Evolutionary conservation across 2,329 filamentous ascomycete genomes (phyloP).

Genomic region (Periconia digitata): DNA sequence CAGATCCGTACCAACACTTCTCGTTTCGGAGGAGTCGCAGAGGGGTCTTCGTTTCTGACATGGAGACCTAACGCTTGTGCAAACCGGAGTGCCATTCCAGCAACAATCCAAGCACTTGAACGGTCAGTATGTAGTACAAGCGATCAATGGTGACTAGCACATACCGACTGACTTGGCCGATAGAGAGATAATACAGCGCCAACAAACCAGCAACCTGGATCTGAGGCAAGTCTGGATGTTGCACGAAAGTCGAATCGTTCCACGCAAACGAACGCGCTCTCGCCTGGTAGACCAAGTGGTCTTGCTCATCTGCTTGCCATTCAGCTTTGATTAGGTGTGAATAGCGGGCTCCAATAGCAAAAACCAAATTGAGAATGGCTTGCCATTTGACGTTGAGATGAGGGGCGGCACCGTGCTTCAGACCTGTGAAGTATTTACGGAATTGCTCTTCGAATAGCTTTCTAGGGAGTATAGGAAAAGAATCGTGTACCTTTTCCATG

Average conservation of each 20-base stretch:
- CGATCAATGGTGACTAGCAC: conserved; percentile 5
- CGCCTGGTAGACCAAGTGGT: conserved; percentile 44
- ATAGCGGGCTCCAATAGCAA: conserved; percentile 46
- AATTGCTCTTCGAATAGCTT: conserved; percentile 38
- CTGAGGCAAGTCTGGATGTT: conserved; percentile 41
- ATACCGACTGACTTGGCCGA: conserved; percentile 46
- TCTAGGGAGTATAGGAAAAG: conserved; percentile 42
- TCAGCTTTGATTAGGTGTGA: conserved; percentile 35
- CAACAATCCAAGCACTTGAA: conserved; percentile 41
- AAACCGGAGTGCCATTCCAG: conserved; percentile 41
- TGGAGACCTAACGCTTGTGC: conserved; percentile 44
- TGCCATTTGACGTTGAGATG: conserved; percentile 36
- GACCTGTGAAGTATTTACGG: conserved; percentile 30
- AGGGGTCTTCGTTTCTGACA: conserved; percentile 39
- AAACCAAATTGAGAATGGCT: conserved; percentile 45
- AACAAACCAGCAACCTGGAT: conserved; percentile 44
- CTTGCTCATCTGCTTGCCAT: conserved; percentile 27
- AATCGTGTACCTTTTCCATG: conserved; percentile 42
- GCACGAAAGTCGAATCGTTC: conserved; percentile 27
- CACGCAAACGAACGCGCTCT: conserved; percentile 40
- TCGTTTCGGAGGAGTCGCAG: conserved; percentile 28
- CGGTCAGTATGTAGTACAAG: conserved; percentile 7
- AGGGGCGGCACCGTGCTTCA: conserved; percentile 19
- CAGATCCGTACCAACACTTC: conserved; percentile 44
- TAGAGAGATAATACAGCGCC: conserved; percentile 44